Evolutionary conservation across 176 grass and related monocot genomes (phyloP).

Genomic region (Cenchrus fungigraminus): DNA sequence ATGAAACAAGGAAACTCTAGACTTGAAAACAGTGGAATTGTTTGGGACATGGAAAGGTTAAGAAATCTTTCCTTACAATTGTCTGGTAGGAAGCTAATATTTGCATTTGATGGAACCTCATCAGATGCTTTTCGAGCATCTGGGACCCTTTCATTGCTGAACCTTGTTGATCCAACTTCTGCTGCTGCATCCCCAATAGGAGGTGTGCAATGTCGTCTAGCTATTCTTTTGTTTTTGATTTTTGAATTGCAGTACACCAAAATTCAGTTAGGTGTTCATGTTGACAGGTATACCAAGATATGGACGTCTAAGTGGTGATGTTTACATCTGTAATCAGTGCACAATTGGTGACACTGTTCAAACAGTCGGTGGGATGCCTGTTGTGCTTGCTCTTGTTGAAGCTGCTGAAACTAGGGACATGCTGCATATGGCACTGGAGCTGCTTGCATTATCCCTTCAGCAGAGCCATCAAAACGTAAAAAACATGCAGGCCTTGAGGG

Average conservation of each 20-base stretch:
- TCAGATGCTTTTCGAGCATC: constrained; percentile 97
- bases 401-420: constrained; percentile 90
- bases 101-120: constrained; percentile 98
- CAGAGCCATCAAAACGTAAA: constrained; percentile 93
- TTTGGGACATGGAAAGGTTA: constrained; percentile 96
- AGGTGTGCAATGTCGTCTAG: constrained; percentile 48
- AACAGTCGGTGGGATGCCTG: constrained; percentile 91
- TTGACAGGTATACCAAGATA: constrained; percentile 96
- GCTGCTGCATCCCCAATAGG: constrained; percentile 99
- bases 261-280: constrained; percentile 40
- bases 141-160: constrained; percentile 90
- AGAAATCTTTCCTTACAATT: constrained; percentile 83
- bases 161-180: constrained; percentile 96
- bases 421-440: constrained; percentile 93
- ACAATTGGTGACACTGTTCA: constrained; percentile 95
- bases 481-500: constrained; percentile 90
- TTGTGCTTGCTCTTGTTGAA: constrained; percentile 94
- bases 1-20: constrained; percentile 76
- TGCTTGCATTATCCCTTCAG: constrained; percentile 90
- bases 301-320: constrained; percentile 89
- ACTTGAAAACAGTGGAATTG: constrained; percentile 86
- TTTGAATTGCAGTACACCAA: constrained; percentile 42
- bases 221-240: constrained; percentile 48
- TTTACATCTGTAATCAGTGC: constrained; percentile 92
- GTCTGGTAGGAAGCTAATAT: constrained; percentile 95